These are phyloP conservation scores for Cicer judaicum DNA, from an alignment of 306 rosid species.

Conservation along the genomic window DNA sequence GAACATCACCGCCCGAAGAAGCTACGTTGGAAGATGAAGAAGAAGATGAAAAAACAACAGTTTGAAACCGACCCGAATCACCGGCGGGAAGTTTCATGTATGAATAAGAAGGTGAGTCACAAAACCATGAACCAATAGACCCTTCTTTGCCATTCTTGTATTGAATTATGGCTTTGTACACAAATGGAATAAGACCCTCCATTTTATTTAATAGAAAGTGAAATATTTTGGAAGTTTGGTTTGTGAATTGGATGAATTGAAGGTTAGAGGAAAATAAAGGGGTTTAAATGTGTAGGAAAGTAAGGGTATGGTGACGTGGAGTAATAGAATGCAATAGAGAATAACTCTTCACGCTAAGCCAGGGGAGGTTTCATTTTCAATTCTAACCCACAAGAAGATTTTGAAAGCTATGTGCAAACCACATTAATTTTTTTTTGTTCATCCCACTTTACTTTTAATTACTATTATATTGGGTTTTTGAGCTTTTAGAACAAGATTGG, in stretches of 20 bases:
- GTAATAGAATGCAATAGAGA: conserved; percentile 53
- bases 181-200: conserved; percentile 95
- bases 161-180: conserved; percentile 76
- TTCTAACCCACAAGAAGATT: conserved; percentile 59
- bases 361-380: conserved; percentile 55
- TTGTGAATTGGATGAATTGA: conserved; percentile 52
- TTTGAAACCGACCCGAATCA: conserved; percentile 59
- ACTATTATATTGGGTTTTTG: background rate
- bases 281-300: conserved; percentile 48
- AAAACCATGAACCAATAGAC: conserved; percentile 62
- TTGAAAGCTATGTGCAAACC: conserved; percentile 58
- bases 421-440: conserved; percentile 36
- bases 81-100: conserved; percentile 62
- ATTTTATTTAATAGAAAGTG: conserved; percentile 47
- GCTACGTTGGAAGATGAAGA: conserved; percentile 50
- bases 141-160: conserved; percentile 68
- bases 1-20: conserved; percentile 56
- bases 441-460: conserved; percentile 10
- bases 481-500: conserved; percentile 17
- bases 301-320: conserved; percentile 58
- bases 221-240: conserved; percentile 31
- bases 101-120: conserved; percentile 72
- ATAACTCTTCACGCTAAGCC: conserved; percentile 76
- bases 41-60: conserved; percentile 43
- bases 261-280: conserved; percentile 41